Base-by-base conservation (phyloP, 1,284 basidiomycete species). In the Fereydounia khargensis region DNA sequence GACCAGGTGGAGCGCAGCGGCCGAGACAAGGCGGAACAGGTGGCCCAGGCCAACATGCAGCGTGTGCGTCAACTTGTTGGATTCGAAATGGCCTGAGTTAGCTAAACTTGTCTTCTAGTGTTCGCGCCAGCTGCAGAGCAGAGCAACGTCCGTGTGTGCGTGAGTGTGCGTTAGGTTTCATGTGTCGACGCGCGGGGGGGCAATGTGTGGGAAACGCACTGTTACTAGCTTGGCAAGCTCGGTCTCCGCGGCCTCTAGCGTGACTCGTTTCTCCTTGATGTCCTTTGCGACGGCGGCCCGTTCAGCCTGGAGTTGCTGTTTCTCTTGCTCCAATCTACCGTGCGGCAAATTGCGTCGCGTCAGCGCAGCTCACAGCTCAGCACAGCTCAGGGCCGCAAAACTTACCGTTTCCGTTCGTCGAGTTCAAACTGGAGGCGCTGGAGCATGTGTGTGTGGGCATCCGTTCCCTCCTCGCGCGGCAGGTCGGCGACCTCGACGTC, bases 21-120 rank as follows among this genome's bases (percentile, higher is more conserved):
- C 0, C 82, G 82, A 7, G 78, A 79, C 35, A 83, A 79, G 56
- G 91, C 91, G 0, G 79, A 80, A 51, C 80, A 79, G 42, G 75
- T 79, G 6, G 88, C 90, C 0, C 77, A 79, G 21, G 65, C 60
- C 40, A 90, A 86, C 3, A 83, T 95, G 81, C 64, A 64, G 27
- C 80, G 85, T 54, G 88, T 94, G 1, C 82, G 86, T 58, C 74
- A 67, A 38, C 80, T 81, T 16, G 75, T 91, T 24, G 91, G 91
- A 0, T 73, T 92, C 52, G 74, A 70, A n/a, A n/a, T n/a, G n/a
- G n/a, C n/a, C n/a, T 17, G 55, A 43, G 22, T 24, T 18, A n/a
- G 3, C 3, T 16, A 28, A 30, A 18, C 11, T 9, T 23, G 21
- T 4, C 14, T 35, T 23, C 20, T 8, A 36, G 24, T 19, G 31